These are phyloP conservation scores for Salix koriyanagi DNA, from an alignment of 345 rosid genomes.

Conservation along the genomic window DNA sequence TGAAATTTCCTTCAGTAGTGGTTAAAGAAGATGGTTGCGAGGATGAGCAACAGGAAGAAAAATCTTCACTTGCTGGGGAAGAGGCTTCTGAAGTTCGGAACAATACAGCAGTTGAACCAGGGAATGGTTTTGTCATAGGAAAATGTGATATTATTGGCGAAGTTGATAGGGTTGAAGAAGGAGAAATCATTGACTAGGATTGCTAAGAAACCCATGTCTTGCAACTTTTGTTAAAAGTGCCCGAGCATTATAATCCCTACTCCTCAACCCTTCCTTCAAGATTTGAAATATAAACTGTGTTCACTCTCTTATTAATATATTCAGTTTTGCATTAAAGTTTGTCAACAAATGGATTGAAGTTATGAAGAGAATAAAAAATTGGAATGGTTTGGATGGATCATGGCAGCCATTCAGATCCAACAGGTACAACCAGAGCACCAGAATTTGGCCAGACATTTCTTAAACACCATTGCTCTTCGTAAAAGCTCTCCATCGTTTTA, in stretches of 20 bases:
- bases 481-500: too few species aligned
- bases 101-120: constrained; percentile 9
- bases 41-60: constrained; percentile 28
- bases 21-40: constrained; percentile 45
- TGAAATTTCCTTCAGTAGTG: constrained; percentile 51
- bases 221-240: neutral
- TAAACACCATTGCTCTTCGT: too few species aligned
- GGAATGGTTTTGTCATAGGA: neutral
- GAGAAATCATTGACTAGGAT: constrained; percentile 53
- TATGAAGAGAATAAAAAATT: too few species aligned
- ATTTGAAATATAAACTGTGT: neutral
- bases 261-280: neutral
- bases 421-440: too few species aligned
- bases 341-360: neutral
- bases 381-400: too few species aligned
- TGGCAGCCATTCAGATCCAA: too few species aligned
- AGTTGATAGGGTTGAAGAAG: constrained; percentile 31
- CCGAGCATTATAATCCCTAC: neutral
- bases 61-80: constrained; percentile 11
- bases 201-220: neutral
- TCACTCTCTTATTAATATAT: neutral
- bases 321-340: neutral
- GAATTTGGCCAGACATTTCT: too few species aligned
- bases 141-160: neutral
- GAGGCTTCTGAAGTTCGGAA: constrained; percentile 13